A percentile compares a stretch with the other conserved stretches of the same genome.
phyloP scores from a whole-genome alignment of 1,139 yeast species.

The Yamadazyma dendronema region DNA sequence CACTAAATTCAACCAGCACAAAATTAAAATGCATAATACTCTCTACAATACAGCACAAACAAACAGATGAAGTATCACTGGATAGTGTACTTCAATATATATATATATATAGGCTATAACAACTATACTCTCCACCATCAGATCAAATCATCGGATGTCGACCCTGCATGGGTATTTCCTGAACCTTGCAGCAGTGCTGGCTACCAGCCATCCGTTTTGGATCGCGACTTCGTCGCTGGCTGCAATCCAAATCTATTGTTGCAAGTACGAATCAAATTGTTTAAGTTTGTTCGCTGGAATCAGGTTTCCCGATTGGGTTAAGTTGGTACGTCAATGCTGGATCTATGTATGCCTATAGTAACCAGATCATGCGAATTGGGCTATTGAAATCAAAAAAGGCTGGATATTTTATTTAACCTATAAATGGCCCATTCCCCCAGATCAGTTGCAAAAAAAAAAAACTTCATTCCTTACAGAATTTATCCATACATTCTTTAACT shows the following conservation, averaged over 20 bases:
- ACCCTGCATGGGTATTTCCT: too few relatives aligned
- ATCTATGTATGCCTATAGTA: constrained; percentile 7
- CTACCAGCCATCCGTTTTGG: constrained; percentile 8
- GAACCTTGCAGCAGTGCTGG: too few relatives aligned
- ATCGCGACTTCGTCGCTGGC: background rate
- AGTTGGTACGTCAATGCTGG: constrained; percentile 12
- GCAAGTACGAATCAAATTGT: constrained; percentile 1
- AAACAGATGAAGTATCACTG: too few relatives aligned
- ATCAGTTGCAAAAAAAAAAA: constrained; percentile 3
- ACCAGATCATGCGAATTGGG: background rate
- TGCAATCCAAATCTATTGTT: background rate
- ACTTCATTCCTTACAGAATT: background rate
- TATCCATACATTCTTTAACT: too few relatives aligned
- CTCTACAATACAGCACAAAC: too few relatives aligned
- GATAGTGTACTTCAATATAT: too few relatives aligned
- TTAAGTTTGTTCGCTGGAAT: constrained; percentile 14
- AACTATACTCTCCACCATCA: too few relatives aligned
- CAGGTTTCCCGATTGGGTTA: constrained; percentile 10
- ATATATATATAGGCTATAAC: too few relatives aligned
- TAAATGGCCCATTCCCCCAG: constrained; percentile 2
- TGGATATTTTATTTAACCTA: constrained; percentile 1
- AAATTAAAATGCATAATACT: too few relatives aligned
- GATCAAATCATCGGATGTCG: too few relatives aligned
- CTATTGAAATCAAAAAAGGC: background rate
- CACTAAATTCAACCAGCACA: too few relatives aligned